Percentiles rank a stretch among this genome's conserved stretches.
These are phyloP conservation scores for Gomphus bonarii DNA, from an alignment of 1,284 basidiomycete species.

Conservation along the genomic window DNA sequence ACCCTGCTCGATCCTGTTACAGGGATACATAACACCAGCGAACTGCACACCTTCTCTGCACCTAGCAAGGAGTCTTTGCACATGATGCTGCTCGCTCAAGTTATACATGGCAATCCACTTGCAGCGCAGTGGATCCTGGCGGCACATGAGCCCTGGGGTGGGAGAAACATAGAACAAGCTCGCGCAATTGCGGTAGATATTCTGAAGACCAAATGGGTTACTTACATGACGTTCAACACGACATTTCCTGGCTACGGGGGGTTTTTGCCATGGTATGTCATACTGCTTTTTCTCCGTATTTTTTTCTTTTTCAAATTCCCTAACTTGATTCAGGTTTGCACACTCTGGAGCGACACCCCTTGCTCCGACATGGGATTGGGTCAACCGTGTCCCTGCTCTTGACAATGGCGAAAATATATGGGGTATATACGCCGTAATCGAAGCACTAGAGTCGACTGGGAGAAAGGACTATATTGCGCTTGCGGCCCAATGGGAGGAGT, in stretches of 20 bases:
- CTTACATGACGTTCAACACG: background rate
- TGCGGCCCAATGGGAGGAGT: background rate
- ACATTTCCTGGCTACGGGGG: constrained; percentile 6
- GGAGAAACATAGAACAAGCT: background rate
- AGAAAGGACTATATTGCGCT: background rate
- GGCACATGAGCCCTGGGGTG: background rate
- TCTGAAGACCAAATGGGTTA: constrained; percentile 1
- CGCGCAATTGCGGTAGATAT: background rate
- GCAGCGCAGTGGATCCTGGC: constrained; percentile 5
- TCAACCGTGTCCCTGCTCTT: constrained; percentile 6
- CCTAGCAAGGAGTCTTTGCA: constrained; percentile 8
- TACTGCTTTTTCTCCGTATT: background rate
- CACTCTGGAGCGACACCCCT: background rate
- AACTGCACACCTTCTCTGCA: constrained; percentile 4
- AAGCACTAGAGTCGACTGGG: background rate
- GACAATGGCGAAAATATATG: constrained; percentile 9
- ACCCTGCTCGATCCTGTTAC: constrained; percentile 5
- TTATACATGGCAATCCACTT: background rate
- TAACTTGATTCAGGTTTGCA: background rate
- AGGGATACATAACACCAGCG: background rate
- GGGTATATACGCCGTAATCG: constrained; percentile 4
- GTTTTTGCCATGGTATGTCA: constrained; percentile 5
- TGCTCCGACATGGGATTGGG: constrained; percentile 5
- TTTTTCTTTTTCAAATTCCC: background rate
- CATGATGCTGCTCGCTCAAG: constrained; percentile 7